Conservation (phyloP, 805 yeast genomes). For the Candida chauliodis region DNA sequence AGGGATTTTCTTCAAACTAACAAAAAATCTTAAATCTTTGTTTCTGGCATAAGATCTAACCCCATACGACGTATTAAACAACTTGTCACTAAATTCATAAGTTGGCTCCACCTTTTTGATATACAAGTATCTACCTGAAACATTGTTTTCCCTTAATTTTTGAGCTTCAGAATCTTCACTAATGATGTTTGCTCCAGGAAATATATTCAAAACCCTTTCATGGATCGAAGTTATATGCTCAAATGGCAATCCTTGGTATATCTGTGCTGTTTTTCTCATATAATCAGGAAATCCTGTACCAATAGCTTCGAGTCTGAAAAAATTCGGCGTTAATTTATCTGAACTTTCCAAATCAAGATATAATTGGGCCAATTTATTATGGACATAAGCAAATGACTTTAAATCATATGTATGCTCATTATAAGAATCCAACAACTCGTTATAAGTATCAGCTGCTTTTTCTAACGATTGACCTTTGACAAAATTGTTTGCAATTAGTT, state of each 20-base stretch:
- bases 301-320: constrained; percentile 72
- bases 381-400: constrained; percentile 68
- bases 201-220: constrained; percentile 65
- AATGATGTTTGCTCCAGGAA: constrained; percentile 78
- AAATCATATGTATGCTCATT: constrained; percentile 71
- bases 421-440: constrained; percentile 73
- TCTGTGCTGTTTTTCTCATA: constrained; percentile 70
- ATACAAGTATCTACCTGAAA: constrained; percentile 70
- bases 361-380: constrained; percentile 62
- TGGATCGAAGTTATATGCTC: constrained; percentile 84
- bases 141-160: constrained; percentile 45
- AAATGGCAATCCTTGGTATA: constrained; percentile 82
- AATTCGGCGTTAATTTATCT: constrained; percentile 73
- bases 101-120: constrained; percentile 72
- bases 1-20: constrained; percentile 66
- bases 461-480: constrained; percentile 70
- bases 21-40: constrained; percentile 66
- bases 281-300: constrained; percentile 84
- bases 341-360: constrained; percentile 63
- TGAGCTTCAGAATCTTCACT: constrained; percentile 57
- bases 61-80: constrained; percentile 50
- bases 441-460: constrained; percentile 74
- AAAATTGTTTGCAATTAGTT: constrained; percentile 67
- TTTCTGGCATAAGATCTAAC: constrained; percentile 73
- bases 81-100: constrained; percentile 46